Conservation (phyloP, 2,329 filamentous ascomycete species). For the Fusarium sulawesiense region DNA sequence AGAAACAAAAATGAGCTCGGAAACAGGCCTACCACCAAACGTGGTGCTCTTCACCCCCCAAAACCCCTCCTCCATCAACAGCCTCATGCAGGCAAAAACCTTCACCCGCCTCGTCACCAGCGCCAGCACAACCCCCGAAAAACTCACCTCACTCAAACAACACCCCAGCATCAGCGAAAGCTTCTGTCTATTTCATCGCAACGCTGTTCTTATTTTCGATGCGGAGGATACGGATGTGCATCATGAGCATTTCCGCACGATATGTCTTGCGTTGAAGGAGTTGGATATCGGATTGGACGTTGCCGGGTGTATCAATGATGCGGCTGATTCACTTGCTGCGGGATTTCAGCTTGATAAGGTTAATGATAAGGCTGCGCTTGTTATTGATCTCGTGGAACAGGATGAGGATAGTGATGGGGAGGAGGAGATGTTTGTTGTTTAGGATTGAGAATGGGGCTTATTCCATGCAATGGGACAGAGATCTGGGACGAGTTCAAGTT, state of each 20-base stretch:
- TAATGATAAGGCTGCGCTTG: conserved; percentile 11
- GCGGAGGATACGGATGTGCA: not conserved
- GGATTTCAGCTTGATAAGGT: conserved; percentile 17
- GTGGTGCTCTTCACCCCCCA: conserved; percentile 11
- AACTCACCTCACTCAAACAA: conserved; percentile 8
- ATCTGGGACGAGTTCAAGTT: too few relatives aligned
- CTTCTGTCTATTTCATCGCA: conserved; percentile 11
- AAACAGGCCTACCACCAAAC: not conserved
- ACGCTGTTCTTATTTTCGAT: conserved; percentile 6
- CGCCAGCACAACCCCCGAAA: not conserved
- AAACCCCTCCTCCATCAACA: not conserved
- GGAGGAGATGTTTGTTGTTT: conserved; percentile 1
- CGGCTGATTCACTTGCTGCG: not conserved
- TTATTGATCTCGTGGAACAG: conserved; percentile 14
- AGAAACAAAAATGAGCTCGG: not conserved
- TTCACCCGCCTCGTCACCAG: conserved; percentile 17
- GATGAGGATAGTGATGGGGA: conserved; percentile 21
- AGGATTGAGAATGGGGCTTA: too few relatives aligned
- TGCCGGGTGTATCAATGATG: conserved; percentile 18
- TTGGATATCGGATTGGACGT: conserved; percentile 19
- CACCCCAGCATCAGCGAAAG: not conserved
- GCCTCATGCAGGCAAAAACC: not conserved
- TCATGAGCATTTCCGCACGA: conserved; percentile 17
- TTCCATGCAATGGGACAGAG: too few relatives aligned
- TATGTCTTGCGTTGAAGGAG: conserved; percentile 21